Evolutionary conservation across 2,329 filamentous ascomycete genomes (phyloP).

Genomic region (Clonostachys byssicola): DNA sequence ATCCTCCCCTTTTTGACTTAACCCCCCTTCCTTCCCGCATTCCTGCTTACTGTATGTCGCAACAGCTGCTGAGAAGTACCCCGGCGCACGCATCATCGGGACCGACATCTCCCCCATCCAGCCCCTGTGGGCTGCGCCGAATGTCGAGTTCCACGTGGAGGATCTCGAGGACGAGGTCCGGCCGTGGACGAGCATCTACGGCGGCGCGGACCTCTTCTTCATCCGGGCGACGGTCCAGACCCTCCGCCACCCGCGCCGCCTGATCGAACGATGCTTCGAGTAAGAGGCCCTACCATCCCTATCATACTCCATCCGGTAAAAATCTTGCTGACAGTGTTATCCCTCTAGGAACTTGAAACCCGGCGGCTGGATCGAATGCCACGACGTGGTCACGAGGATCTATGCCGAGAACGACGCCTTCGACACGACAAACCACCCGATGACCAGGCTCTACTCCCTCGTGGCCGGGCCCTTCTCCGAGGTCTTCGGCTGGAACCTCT

Average conservation of each 20-base stretch:
- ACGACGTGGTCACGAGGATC: conserved; percentile 10
- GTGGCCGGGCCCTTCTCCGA: conserved; percentile 21
- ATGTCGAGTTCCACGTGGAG: conserved; percentile 25
- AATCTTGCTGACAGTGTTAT: conserved; percentile 19
- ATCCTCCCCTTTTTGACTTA: background rate
- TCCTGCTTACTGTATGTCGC: background rate
- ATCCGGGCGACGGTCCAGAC: conserved; percentile 45
- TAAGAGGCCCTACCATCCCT: conserved; percentile 7
- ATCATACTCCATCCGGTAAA: conserved; percentile 13
- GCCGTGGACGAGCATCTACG: conserved; percentile 36
- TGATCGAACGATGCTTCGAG: conserved; percentile 43
- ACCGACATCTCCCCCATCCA: conserved; percentile 29
- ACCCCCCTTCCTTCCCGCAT: background rate
- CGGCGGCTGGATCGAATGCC: conserved; percentile 25
- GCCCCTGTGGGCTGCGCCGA: conserved; percentile 19
- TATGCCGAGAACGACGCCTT: conserved; percentile 5
- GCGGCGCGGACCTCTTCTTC: conserved; percentile 56
- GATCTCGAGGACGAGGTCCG: conserved; percentile 24
- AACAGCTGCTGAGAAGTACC: conserved; percentile 18
- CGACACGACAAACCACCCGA: conserved; percentile 15
- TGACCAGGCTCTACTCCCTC: conserved; percentile 24
- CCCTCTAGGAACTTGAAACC: conserved; percentile 48
- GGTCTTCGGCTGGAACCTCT: conserved; percentile 27
- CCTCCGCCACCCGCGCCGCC: conserved; percentile 42
- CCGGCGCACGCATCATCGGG: conserved; percentile 19